Evolutionary conservation across 495 filamentous ascomycete genomes (phyloP), one percentile per base, ranked within the genome.

Genomic region (Talaromyces proteolyticus): DNA sequence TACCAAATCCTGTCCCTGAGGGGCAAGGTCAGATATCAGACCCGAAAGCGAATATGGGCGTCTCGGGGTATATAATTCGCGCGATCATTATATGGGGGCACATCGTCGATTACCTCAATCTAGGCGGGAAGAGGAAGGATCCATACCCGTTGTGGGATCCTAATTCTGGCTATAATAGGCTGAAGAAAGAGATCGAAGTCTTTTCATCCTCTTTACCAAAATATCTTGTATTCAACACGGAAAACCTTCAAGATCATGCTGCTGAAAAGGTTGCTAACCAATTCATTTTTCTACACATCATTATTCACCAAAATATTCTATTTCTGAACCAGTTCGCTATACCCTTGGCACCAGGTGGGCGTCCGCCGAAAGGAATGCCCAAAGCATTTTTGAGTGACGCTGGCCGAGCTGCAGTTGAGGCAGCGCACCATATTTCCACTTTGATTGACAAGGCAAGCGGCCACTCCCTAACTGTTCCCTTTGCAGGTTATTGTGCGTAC

Each of bases 401-500:
- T 8, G 81, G 81, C 22, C 77, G 83, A 41, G 85, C 83, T 47
- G 88, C 89, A 2, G 82, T 96, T 44, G 85, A 87, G 40, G 88
- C 91, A n/a, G 93, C 93, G 12, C 91, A 90, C 62, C 78, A 88
- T 51, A 90, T 96, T 38, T 96, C 93, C 1, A 77, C 82, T 20
- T 69, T 98, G 43, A 77, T 96, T 43, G 85, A 87, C 55, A 87
- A 90, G 47, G 82, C 86, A 25, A 85, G 86, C 53, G 81, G 85
- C 26, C 81, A 94, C 63, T 81, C 84, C 46, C 82, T 96, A 21
- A 85, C 88, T 5, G 92, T 91, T 14, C 92, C 93, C 3, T 98
- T 96, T 62, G 84, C 88, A 1, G 92, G 93, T 0, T 98, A 98
- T 60, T 94, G 89, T 57, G 91, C 93, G 17, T 98, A 96, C 57